phyloP scores from a whole-genome alignment of 2,329 filamentous ascomycete genomes.

The Sporothrix pseudoabietina region DNA sequence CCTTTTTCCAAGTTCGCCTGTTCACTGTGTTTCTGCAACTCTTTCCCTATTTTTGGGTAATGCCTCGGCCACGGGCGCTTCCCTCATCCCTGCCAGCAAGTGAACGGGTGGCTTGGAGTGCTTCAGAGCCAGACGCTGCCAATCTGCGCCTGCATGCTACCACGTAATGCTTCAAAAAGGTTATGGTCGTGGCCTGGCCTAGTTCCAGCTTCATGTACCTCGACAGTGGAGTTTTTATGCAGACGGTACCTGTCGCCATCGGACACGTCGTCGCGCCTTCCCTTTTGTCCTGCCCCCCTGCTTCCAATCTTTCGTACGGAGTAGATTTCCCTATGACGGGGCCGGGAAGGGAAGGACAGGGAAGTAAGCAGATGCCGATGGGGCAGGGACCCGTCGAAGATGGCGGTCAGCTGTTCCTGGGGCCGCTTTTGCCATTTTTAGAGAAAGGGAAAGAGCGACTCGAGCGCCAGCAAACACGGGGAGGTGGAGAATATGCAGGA shows the following conservation, averaged over 20 bases:
- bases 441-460: background rate
- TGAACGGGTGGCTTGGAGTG: slow-evolving; percentile 27
- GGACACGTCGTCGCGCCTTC: slow-evolving; percentile 24
- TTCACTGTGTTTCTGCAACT: background rate
- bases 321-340: background rate
- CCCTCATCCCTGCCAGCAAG: background rate
- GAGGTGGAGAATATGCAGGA: slow-evolving; percentile 30
- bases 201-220: background rate
- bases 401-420: slow-evolving; percentile 18
- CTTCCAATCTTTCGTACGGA: background rate
- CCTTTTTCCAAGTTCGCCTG: background rate
- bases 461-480: background rate
- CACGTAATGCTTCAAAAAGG: background rate
- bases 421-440: background rate
- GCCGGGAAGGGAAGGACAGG: background rate
- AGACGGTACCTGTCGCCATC: slow-evolving; percentile 13
- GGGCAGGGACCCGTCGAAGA: slow-evolving; percentile 19
- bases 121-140: slow-evolving; percentile 16
- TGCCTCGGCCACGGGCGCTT: slow-evolving; percentile 25
- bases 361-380: background rate
- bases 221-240: background rate
- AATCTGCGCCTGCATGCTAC: background rate
- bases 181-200: background rate
- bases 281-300: slow-evolving; percentile 1
- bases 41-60: slow-evolving; percentile 21